phyloP scores from a whole-genome alignment of 139 green algal genomes.

The Chlorella sp. region DNA sequence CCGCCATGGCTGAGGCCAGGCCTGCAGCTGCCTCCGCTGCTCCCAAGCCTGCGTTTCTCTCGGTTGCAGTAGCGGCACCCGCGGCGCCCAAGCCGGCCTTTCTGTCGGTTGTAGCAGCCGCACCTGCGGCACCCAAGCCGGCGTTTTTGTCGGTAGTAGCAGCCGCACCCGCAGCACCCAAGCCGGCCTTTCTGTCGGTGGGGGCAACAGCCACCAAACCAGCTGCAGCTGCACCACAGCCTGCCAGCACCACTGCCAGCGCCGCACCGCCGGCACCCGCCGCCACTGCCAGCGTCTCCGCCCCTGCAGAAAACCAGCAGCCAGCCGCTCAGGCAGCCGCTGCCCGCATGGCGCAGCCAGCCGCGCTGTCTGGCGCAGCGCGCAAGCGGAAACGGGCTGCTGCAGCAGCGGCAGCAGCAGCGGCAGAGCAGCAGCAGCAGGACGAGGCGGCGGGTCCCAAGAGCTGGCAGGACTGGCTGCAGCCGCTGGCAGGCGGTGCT shows the following conservation, averaged over 20 bases:
- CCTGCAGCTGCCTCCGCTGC: background rate
- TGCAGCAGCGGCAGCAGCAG: background rate
- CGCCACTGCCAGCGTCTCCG: background rate
- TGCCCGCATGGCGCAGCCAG: background rate
- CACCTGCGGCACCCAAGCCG: background rate
- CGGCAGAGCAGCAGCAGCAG: background rate
- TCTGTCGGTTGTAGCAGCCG: background rate
- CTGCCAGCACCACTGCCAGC: background rate
- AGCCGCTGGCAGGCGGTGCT: conserved; percentile 4
- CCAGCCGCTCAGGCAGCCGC: background rate
- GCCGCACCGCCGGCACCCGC: background rate
- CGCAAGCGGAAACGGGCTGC: conserved; percentile 16
- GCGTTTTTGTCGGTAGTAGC: background rate
- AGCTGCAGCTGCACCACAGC: background rate
- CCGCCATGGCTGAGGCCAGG: background rate
- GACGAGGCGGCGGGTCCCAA: background rate
- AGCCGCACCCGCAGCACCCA: background rate
- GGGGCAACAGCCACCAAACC: background rate
- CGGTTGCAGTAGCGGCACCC: background rate
- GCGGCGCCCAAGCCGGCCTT: background rate
- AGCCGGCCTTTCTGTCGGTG: conserved; percentile 7
- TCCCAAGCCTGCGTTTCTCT: background rate
- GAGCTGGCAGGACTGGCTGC: conserved; percentile 43
- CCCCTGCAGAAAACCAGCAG: background rate
- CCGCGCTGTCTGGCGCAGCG: background rate